phyloP scores from a whole-genome alignment of 768 basidiomycete species.

The Tubosaeta brunneosetosa region DNA sequence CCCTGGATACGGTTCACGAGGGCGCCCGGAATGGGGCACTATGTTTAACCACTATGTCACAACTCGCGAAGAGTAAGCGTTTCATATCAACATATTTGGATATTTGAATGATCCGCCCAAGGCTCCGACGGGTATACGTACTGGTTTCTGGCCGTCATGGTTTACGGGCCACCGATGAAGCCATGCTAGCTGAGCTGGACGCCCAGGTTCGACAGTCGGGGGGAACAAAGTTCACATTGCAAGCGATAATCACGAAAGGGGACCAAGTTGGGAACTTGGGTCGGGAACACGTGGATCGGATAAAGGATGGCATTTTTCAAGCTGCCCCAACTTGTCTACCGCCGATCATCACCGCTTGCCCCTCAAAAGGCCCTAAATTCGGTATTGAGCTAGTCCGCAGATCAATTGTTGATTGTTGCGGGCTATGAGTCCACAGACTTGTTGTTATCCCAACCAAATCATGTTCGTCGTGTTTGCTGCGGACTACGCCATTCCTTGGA shows the following conservation, averaged over 20 bases:
- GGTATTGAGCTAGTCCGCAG: constrained; percentile 54
- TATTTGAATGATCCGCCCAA: constrained; percentile 23
- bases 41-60: constrained; percentile 63
- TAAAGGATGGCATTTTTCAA: constrained; percentile 50
- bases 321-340: constrained; percentile 58
- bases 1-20: constrained; percentile 74
- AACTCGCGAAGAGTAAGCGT: constrained; percentile 55
- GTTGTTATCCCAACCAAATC: background rate
- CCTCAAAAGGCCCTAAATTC: constrained; percentile 44
- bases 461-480: background rate
- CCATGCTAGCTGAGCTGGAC: constrained; percentile 56
- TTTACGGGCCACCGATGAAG: constrained; percentile 48
- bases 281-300: constrained; percentile 33
- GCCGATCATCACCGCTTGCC: constrained; percentile 54
- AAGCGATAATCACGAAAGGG: constrained; percentile 69
- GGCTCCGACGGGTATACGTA: constrained; percentile 67
- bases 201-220: constrained; percentile 27
- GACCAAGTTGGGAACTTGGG: constrained; percentile 45
- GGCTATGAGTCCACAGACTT: constrained; percentile 20
- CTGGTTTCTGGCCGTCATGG: constrained; percentile 66
- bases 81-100: background rate
- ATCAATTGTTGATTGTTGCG: constrained; percentile 61
- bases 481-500: background rate
- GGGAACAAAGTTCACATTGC: constrained; percentile 52
- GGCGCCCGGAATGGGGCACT: constrained; percentile 70